Conservation (phyloP, 306 rosid genomes). For the Fagus sylvatica region DNA sequence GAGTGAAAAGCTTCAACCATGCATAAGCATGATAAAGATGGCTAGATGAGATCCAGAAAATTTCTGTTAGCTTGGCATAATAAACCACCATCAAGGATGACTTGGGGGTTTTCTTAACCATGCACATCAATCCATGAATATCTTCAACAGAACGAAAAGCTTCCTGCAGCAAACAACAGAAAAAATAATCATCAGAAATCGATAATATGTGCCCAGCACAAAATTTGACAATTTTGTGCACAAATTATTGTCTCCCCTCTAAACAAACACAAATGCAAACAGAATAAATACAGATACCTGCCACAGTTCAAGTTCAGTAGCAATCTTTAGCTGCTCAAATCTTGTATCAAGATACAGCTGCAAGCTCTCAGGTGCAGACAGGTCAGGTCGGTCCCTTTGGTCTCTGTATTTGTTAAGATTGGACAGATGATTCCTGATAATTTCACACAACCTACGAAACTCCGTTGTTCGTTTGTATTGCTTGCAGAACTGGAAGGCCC, state of each 20-base stretch:
- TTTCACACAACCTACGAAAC: slow-evolving; percentile 91
- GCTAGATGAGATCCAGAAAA: slow-evolving; percentile 80
- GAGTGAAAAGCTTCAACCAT: slow-evolving; percentile 86
- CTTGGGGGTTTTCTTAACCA: slow-evolving; percentile 96
- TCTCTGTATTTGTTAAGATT: slow-evolving; percentile 92
- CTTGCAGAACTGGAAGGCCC: slow-evolving; percentile 99
- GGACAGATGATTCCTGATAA: slow-evolving; percentile 80
- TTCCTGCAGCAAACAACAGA: slow-evolving; percentile 55
- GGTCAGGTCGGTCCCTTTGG: slow-evolving; percentile 92
- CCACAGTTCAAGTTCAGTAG: slow-evolving; percentile 95
- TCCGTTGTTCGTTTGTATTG: slow-evolving; percentile 92
- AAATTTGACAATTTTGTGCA: neutral
- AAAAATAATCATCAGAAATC: neutral
- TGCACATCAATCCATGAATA: slow-evolving; percentile 94
- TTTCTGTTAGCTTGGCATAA: slow-evolving; percentile 85
- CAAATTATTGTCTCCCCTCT: neutral
- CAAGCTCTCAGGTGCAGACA: slow-evolving; percentile 86
- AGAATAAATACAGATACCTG: slow-evolving; percentile 53
- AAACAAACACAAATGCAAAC: neutral
- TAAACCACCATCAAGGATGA: slow-evolving; percentile 91
- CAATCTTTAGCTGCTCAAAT: slow-evolving; percentile 94
- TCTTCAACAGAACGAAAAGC: slow-evolving; percentile 96
- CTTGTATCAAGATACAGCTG: slow-evolving; percentile 94
- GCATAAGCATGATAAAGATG: slow-evolving; percentile 96
- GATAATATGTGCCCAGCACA: neutral